Evolutionary conservation across 2,329 filamentous ascomycete genomes (phyloP).

Genomic region (Colletotrichum siamense): DNA sequence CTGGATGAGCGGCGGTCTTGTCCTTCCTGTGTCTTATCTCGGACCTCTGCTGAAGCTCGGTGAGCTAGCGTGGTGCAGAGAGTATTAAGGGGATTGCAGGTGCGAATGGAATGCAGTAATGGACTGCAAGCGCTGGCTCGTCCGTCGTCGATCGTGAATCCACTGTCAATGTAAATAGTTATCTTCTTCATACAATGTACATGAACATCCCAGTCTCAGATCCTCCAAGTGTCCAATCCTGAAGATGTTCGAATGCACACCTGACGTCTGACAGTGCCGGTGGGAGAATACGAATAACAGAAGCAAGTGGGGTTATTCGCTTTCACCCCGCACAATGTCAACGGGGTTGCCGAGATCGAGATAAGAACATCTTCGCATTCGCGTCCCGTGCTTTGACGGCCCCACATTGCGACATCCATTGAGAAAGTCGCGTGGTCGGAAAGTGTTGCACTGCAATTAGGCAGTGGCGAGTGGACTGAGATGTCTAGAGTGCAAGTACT

Average conservation of each 20-base stretch:
- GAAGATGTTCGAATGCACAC: neutral
- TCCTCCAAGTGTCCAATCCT: neutral
- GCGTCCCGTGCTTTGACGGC: neutral
- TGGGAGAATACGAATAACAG: neutral
- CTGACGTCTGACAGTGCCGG: neutral
- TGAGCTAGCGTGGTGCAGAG: neutral
- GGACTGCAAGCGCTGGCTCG: neutral
- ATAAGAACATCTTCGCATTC: neutral
- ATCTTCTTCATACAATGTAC: neutral
- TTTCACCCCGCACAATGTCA: neutral
- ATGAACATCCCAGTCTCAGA: neutral
- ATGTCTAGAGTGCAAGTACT: neutral
- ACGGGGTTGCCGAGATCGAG: neutral
- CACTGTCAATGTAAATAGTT: neutral
- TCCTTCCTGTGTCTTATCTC: constrained; percentile 29
- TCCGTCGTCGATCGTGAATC: neutral
- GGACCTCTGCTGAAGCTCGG: constrained; percentile 23
- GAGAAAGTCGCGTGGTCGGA: neutral
- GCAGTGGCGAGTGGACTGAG: neutral
- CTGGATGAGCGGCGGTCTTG: constrained; percentile 21
- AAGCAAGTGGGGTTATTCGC: neutral
- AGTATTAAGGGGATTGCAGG: neutral
- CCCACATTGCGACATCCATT: neutral
- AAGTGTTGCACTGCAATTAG: neutral
- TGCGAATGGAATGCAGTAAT: neutral